These are phyloP conservation scores for Moniliophthora roreri DNA, from an alignment of 1,284 basidiomycete genomes.

Conservation along the genomic window DNA sequence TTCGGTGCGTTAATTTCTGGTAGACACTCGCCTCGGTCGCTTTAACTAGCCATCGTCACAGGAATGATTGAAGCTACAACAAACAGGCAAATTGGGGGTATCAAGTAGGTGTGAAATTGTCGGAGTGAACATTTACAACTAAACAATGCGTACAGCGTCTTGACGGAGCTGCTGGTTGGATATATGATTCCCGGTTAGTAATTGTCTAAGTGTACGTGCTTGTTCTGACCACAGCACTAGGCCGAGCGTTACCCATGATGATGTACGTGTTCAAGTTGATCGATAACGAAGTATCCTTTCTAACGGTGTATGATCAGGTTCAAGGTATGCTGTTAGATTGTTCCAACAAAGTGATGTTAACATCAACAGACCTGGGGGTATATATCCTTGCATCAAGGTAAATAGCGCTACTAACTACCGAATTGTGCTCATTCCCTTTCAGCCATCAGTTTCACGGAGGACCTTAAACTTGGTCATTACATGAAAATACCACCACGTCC, in stretches of 20 bases:
- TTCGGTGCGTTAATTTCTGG: conserved; percentile 5
- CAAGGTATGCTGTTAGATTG: too few relatives aligned
- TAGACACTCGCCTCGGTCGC: conserved; percentile 23
- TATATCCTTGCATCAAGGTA: conserved; percentile 43
- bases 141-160: conserved; percentile 28
- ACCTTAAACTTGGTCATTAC: conserved; percentile 73
- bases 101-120: conserved; percentile 33
- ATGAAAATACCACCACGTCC: conserved; percentile 62
- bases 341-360: not conserved
- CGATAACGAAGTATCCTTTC: too few relatives aligned
- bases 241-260: conserved; percentile 61
- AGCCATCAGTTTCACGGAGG: conserved; percentile 56
- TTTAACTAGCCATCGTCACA: conserved; percentile 58
- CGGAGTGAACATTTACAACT: not conserved
- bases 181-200: conserved; percentile 13
- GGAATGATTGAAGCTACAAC: conserved; percentile 70
- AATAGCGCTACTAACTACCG: not conserved
- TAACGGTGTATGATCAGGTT: conserved; percentile 2
- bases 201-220: not conserved
- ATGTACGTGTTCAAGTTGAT: conserved; percentile 37
- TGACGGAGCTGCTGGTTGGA: conserved; percentile 52
- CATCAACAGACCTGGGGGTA: conserved; percentile 45
- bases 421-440: conserved; percentile 3
- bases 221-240: conserved; percentile 40
- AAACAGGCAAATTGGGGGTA: conserved; percentile 55